Percentiles rank a stretch among this genome's conserved stretches.
Conservation (phyloP, 495 filamentous ascomycete species). For the Daldinia concentrica region DNA sequence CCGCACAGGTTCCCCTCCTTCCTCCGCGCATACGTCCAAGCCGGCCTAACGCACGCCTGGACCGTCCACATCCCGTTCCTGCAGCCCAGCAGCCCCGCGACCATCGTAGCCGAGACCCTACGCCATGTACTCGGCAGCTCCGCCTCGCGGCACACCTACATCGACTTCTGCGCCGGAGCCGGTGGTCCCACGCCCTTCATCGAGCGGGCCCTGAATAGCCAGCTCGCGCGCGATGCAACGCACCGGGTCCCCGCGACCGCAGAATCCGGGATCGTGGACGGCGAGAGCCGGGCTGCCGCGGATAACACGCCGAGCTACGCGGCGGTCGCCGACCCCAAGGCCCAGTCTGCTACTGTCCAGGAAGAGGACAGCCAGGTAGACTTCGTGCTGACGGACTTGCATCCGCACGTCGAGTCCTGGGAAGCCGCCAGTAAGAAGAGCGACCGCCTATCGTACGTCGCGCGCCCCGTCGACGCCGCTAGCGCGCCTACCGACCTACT, state of each 20-base stretch:
- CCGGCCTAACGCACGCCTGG: conserved; percentile 62
- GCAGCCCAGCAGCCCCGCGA: conserved; percentile 57
- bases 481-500: conserved; percentile 59
- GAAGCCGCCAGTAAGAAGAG: conserved; percentile 57
- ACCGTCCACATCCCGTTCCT: conserved; percentile 56
- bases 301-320: conserved; percentile 37
- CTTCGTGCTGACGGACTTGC: conserved; percentile 75
- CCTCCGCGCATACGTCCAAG: conserved; percentile 61
- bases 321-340: conserved; percentile 33
- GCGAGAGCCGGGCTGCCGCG: conserved; percentile 41
- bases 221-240: not conserved
- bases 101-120: conserved; percentile 59
- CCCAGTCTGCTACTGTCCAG: conserved; percentile 29
- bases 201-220: conserved; percentile 52
- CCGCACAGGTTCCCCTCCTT: conserved; percentile 61
- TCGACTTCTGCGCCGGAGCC: conserved; percentile 79
- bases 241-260: conserved; percentile 21
- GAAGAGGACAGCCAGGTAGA: conserved; percentile 49
- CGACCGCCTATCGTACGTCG: conserved; percentile 63
- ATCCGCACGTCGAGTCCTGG: conserved; percentile 73
- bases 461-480: conserved; percentile 68
- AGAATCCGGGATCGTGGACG: conserved; percentile 36
- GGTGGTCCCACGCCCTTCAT: conserved; percentile 74
- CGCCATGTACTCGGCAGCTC: conserved; percentile 50
- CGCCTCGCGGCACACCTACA: conserved; percentile 62